A percentile compares a stretch with the other conserved stretches of the same genome.
Conservation (phyloP, 1,284 basidiomycete genomes). For the Sporisorium iseilematis-ciliati region DNA sequence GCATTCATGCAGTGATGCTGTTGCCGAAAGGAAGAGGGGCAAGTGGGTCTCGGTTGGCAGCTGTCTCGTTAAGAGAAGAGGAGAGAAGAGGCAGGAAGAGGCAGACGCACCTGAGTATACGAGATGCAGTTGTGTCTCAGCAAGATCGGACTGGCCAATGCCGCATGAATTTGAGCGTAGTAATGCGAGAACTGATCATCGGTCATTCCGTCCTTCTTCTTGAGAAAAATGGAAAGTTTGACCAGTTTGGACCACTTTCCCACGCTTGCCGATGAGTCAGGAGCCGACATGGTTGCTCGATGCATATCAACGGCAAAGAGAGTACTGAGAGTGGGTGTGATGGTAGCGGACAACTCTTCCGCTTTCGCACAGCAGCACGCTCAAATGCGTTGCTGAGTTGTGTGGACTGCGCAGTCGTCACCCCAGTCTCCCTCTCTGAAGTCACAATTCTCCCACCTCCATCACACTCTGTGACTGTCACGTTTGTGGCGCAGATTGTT, state of each 20-base stretch:
- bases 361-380: not conserved
- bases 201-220: conserved; percentile 21
- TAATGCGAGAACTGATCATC: conserved; percentile 25
- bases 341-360: not conserved
- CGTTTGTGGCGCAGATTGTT: too few species aligned
- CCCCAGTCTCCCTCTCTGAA: not conserved
- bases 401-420: not conserved
- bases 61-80: not conserved
- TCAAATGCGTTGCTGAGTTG: not conserved
- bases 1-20: conserved; percentile 25
- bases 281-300: conserved; percentile 5
- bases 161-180: conserved; percentile 21
- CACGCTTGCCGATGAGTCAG: not conserved
- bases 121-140: conserved; percentile 25
- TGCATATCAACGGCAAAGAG: not conserved
- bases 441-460: conserved; percentile 1
- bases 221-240: conserved; percentile 28
- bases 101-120: conserved; percentile 22
- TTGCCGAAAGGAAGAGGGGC: not conserved
- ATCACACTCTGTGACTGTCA: too few species aligned
- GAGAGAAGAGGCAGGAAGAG: not conserved
- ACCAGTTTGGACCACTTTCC: conserved; percentile 13
- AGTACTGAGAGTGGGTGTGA: not conserved
- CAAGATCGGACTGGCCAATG: conserved; percentile 16
- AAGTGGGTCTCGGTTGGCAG: too few species aligned